A percentile compares a stretch with the other conserved stretches of the same genome.
Conservation (phyloP, 352 stramenopile species). For the Stramenopiles sp. region DNA sequence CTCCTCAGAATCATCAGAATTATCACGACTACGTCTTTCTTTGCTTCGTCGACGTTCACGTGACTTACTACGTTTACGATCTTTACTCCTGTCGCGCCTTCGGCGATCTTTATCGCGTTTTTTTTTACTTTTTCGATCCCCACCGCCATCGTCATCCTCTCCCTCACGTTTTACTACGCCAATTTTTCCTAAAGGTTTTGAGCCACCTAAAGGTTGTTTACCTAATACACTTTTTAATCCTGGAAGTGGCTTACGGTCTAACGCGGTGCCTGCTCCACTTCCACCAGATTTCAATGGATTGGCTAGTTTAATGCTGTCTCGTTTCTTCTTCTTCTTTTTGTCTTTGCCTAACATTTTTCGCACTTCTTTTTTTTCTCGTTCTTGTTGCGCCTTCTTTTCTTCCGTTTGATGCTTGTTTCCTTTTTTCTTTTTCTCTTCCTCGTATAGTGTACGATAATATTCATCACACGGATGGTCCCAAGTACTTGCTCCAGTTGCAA, state of each 20-base stretch:
- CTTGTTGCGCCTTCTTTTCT: constrained; percentile 44
- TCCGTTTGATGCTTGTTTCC: constrained; percentile 10
- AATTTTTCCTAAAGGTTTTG: neutral
- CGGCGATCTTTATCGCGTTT: too few species aligned
- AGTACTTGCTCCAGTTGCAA: constrained; percentile 61
- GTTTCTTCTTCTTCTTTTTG: constrained; percentile 37
- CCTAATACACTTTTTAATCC: constrained; percentile 24
- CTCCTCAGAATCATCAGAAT: too few species aligned
- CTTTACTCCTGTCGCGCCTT: too few species aligned
- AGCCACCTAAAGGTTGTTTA: neutral
- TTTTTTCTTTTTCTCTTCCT: constrained; percentile 62
- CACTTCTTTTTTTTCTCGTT: constrained; percentile 51
- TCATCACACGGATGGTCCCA: constrained; percentile 84
- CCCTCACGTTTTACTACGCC: neutral
- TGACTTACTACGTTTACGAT: too few species aligned
- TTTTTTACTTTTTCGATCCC: too few species aligned
- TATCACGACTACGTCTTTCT: too few species aligned
- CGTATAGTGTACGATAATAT: constrained; percentile 74
- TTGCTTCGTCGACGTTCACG: too few species aligned
- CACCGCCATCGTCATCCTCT: constrained; percentile 10
- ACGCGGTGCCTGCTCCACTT: constrained; percentile 23
- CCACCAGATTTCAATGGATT: constrained; percentile 29
- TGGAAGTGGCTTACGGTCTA: constrained; percentile 47
- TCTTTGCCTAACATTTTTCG: constrained; percentile 43
- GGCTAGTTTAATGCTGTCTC: constrained; percentile 21